phyloP scores from a whole-genome alignment of 73 alveolate species.

The Uronychia setigera region DNA sequence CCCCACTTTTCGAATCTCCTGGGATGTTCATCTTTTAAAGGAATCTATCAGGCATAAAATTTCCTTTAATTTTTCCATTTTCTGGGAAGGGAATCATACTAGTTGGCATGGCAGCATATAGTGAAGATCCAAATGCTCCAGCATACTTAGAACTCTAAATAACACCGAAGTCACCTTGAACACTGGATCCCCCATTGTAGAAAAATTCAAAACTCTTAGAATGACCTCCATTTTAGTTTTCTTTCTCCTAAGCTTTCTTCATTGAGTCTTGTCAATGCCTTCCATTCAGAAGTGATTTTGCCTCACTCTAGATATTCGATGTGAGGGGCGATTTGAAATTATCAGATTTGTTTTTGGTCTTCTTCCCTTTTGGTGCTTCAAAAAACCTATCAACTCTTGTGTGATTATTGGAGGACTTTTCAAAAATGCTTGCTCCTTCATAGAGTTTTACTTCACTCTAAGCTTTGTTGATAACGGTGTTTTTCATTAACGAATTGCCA shows the following conservation, averaged over 20 bases:
- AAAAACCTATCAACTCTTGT: neutral
- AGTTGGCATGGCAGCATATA: neutral
- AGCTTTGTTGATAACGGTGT: neutral
- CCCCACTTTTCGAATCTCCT: neutral
- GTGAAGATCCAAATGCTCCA: neutral
- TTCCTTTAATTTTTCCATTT: neutral
- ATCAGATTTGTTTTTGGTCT: neutral
- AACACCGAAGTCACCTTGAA: neutral
- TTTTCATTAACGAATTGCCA: neutral
- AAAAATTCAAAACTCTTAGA: neutral
- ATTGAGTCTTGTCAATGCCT: neutral
- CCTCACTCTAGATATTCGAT: neutral
- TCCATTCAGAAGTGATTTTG: neutral
- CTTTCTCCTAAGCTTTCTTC: neutral
- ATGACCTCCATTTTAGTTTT: neutral
- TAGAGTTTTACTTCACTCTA: neutral
- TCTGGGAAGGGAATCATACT: neutral
- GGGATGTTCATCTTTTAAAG: neutral
- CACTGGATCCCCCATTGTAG: neutral
- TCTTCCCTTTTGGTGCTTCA: neutral
- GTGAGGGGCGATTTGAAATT: neutral
- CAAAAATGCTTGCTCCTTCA: neutral
- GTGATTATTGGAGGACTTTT: neutral
- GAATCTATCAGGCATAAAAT: neutral
- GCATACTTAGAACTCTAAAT: neutral